Evolutionary conservation across 2,329 filamentous ascomycete genomes (phyloP), one percentile per base, ranked within the genome.

Genomic region (Curvularia hawaiiensis): DNA sequence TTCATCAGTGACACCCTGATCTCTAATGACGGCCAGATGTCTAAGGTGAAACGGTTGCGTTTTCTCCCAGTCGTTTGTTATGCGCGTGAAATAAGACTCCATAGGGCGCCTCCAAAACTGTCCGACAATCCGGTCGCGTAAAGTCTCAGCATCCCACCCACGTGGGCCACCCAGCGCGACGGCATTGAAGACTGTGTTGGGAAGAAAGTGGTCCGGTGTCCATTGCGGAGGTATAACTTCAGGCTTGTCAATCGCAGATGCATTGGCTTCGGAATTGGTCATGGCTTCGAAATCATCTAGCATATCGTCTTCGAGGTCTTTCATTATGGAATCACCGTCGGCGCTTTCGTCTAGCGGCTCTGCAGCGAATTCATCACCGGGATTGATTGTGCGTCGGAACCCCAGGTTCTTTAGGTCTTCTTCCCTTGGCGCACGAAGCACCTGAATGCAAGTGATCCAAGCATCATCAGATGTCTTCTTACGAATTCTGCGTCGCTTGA

Each of bases 21-120:
- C 84, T 59, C 84, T 77, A 33, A 88, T 78, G 30, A 88, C 75
- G 11, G 82, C 79, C 16, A 86, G 72, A 65, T 87, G 84, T 18
- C 82, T 80, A 22, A 88, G 75, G 67, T 86, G 80, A 3, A 76
- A 72, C 24, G 85, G 85, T 63, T 88, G 86, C n/a, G 82, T 83
- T 16, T 81, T 65, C 52, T 85, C 80, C 81, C 85, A 87, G 53
- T 79, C 76, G 54, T 85, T 81, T 2, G 83, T 83, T 38, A 88
- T 63, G 26, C 84, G 80, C 48, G 72, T 73, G 22, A 88, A 67
- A 20, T 80, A 73, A 30, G 80, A 78, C 64, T 88, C 85, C 30
- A 85, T 66, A 0, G 84, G 82, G 49, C 84, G 77, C 52, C 79
- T 79, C 72, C 82, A 86, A 63, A 84, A 82, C 10, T 73, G 71